Evolutionary conservation across 2,329 filamentous ascomycete genomes (phyloP), one percentile per base, ranked within the genome.

Genomic region (Ilyonectria destructans): DNA sequence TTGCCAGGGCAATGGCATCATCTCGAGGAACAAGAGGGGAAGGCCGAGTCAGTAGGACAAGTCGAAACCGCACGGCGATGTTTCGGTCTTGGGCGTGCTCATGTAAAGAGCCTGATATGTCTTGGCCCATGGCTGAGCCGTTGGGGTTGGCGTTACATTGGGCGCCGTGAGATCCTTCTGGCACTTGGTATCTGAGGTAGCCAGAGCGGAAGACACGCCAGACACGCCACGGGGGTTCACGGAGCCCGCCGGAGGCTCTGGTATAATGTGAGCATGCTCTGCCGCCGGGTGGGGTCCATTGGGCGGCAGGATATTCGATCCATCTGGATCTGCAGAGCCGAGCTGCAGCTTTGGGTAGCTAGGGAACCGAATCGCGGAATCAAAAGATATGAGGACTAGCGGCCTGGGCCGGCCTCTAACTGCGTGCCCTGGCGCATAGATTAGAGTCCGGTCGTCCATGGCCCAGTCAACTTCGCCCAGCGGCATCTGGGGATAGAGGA

Each of bases 391-490:
- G 54, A 79, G 66, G 3, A 77, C 51, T 31, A 79, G 37, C 15
- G 71, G 69, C 57, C 69, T 74, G 52, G 66, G 56, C 43, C 69
- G 56, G 3, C 63, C 67, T 13, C 58, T 43, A 4, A 43, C 55
- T 46, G 68, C 65, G 33, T 69, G 46, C 35, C 67, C 46, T 60
- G 77, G 60, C 57, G 81, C 77, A 71, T 87, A 88, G 3, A 87
- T 75, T n/a, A 88, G 68, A 5, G 81, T 82, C 13, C 83, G 77
- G n/a, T 86, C 84, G 68, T 88, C 85, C 74, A 83, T 83, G 17
- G 74, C 77, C 19, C 84, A 85, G 2, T 81, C 77, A 2, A 87
- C 76, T 6, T 69, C 67, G 0, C 80, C 79, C 1, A 85, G 82
- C 62, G 65, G 52, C 17, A 61, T 52, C 45, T 64, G 33, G 8